Base-by-base conservation (phyloP, 1,284 basidiomycete genomes). In the Apiotrichum siamense region DNA sequence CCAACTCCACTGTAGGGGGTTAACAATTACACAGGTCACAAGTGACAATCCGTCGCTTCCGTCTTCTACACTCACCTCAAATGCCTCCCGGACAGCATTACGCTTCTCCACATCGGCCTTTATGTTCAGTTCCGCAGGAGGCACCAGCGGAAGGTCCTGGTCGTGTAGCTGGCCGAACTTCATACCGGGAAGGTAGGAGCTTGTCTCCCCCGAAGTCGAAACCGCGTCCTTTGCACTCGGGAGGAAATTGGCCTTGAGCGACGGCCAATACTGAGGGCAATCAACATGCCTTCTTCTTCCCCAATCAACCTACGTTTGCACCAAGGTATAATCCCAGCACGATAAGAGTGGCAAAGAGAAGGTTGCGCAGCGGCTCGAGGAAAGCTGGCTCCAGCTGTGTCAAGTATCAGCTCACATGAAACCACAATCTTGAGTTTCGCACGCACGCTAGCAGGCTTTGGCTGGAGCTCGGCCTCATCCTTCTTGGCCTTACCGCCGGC, bases 71-170 rank as follows among this genome's bases (percentile, higher is more conserved):
- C 82, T 55, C 61, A 88, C 87, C 76, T 81, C 82, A 77, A 91
- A 89, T 0, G 88, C 88, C 23, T 79, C 77, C 20, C 86, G 81
- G 4, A 91, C 76, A 0, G 85, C 87, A 40, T 84, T 79, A 41
- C 82, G 78, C 70, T 81, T 85, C 41, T 73, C 61, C 3, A 77
- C 66, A 64, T 91, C 88, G 1, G 83, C 82, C 10, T 47, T 45
- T 17, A 70, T 61, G 37, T 61, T 50, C 15, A 55, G 44, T 23
- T 42, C 24, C 18, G 49, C 52, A 10, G 44, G 36, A 17, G 20
- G 23, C 41, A 17, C 45, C n/a, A 17, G 24, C 9, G 58, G 59
- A n/a, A 41, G 40, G n/a, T 57, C 58, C 12, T 21, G 29, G 7
- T 58, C 39, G 25, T 50, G 47, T 20, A 60, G 39, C 13, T 38